Conservation (phyloP, 768 basidiomycete genomes). For the Suillus hirtellus region DNA sequence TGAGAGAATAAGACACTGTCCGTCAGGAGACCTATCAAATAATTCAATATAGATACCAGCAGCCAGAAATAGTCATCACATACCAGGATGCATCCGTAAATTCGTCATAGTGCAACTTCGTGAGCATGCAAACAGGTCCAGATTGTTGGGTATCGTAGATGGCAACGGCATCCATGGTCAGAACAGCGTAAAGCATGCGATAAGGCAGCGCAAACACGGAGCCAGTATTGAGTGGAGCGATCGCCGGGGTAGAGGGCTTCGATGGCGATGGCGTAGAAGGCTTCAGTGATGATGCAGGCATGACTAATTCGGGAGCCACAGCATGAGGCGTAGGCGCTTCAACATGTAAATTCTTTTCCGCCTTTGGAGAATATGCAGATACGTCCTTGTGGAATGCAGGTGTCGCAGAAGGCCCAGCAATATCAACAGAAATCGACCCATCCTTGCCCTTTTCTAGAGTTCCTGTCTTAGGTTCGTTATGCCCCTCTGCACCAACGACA, state of each 20-base stretch:
- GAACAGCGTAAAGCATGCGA: slow-evolving; percentile 91
- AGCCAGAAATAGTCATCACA: slow-evolving; percentile 31
- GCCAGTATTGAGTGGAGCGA: slow-evolving; percentile 46
- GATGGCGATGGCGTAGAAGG: slow-evolving; percentile 16
- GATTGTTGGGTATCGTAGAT: slow-evolving; percentile 98
- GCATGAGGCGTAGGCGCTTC: slow-evolving; percentile 11
- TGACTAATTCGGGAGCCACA: slow-evolving; percentile 15
- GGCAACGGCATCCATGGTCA: slow-evolving; percentile 93
- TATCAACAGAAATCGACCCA: slow-evolving; percentile 59
- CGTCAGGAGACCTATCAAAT: slow-evolving; percentile 86
- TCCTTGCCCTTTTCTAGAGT: slow-evolving; percentile 69
- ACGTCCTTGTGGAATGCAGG: slow-evolving; percentile 22
- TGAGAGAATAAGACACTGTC: slow-evolving; percentile 87
- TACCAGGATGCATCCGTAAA: slow-evolving; percentile 98
- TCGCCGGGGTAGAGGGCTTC: slow-evolving; percentile 24
- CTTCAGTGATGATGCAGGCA: slow-evolving; percentile 12
- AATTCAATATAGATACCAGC: slow-evolving; percentile 12
- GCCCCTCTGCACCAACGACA: slow-evolving; percentile 37
- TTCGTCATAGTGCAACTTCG: slow-evolving; percentile 94
- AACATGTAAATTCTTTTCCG: slow-evolving; percentile 1
- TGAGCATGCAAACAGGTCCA: slow-evolving; percentile 86
- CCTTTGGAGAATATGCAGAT: slow-evolving; percentile 10
- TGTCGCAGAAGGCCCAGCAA: slow-evolving; percentile 38
- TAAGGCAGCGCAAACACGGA: slow-evolving; percentile 90
- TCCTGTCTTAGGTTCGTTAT: slow-evolving; percentile 52